These are phyloP conservation scores for Mycena polygramma DNA, from an alignment of 768 basidiomycete genomes.

Conservation along the genomic window DNA sequence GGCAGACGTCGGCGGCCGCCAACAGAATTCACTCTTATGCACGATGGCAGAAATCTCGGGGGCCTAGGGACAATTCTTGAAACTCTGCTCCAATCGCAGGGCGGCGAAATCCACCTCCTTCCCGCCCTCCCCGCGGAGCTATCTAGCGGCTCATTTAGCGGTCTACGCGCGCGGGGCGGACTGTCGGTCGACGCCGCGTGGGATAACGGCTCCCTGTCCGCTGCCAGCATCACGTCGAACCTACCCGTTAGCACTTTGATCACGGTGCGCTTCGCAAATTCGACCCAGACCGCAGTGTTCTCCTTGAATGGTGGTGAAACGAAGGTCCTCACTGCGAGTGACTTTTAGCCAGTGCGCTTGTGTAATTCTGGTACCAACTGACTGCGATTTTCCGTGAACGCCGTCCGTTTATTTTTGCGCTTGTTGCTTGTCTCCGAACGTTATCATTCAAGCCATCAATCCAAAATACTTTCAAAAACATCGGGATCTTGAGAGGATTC, in stretches of 20 bases:
- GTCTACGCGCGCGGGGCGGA: slow-evolving; percentile 32
- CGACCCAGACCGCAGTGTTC: not conserved
- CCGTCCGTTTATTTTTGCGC: too few species aligned
- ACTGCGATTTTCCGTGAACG: too few species aligned
- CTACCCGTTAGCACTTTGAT: not conserved
- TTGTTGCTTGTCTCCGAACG: too few species aligned
- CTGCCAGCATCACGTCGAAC: slow-evolving; percentile 18
- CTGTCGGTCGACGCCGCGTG: slow-evolving; percentile 28
- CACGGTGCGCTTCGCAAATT: slow-evolving; percentile 7
- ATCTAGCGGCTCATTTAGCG: slow-evolving; percentile 26
- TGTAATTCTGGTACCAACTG: too few species aligned
- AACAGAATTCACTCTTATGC: too few species aligned
- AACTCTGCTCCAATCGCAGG: slow-evolving; percentile 35
- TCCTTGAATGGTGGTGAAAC: not conserved
- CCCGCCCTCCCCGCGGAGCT: slow-evolving; percentile 32
- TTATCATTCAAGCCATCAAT: too few species aligned
- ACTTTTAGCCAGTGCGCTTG: too few species aligned
- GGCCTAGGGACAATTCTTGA: slow-evolving; percentile 28
- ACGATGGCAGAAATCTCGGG: slow-evolving; percentile 11
- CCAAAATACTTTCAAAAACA: too few species aligned
- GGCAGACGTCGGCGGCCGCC: too few species aligned
- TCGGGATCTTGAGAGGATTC: too few species aligned
- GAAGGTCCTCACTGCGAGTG: not conserved
- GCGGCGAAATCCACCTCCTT: slow-evolving; percentile 34
- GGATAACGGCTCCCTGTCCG: slow-evolving; percentile 22